phyloP scores from a whole-genome alignment of 192 early-diverging fungal genomes.

The Coemansia sp. region DNA sequence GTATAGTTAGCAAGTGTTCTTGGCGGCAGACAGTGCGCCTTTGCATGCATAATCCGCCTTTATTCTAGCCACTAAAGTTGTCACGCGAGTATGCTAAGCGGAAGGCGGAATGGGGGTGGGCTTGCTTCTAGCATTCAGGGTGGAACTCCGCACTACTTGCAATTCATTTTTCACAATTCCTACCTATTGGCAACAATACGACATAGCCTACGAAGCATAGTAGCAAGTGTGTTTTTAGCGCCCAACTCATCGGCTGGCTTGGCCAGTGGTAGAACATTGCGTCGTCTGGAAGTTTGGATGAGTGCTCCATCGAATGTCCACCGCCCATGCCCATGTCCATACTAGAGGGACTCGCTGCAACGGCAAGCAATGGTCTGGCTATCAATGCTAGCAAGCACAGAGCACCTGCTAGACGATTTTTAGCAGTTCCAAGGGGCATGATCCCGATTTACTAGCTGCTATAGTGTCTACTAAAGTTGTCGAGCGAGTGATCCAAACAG shows the following conservation, averaged over 20 bases:
- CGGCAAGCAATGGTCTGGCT: background rate
- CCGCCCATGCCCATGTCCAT: slow-evolving; percentile 2
- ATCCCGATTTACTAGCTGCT: background rate
- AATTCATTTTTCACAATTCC: background rate
- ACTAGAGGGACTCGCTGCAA: background rate
- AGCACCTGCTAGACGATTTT: background rate
- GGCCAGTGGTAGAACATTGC: slow-evolving; percentile 44
- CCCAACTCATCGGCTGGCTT: slow-evolving; percentile 44
- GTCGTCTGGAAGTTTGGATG: slow-evolving; percentile 36
- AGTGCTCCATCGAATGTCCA: slow-evolving; percentile 7
- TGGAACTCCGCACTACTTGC: slow-evolving; percentile 1
- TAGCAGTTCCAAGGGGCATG: background rate
- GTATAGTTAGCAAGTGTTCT: slow-evolving; percentile 5
- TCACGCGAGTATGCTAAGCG: background rate
- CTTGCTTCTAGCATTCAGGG: background rate
- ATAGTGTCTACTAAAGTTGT: background rate
- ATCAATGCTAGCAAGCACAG: background rate
- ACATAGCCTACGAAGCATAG: slow-evolving; percentile 37
- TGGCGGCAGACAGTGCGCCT: background rate
- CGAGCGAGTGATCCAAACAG: background rate
- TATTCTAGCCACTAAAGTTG: background rate
- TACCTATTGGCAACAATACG: slow-evolving; percentile 50
- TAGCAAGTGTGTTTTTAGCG: slow-evolving; percentile 40
- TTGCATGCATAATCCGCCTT: background rate
- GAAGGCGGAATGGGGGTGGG: background rate